phyloP scores from a whole-genome alignment of 2,329 filamentous ascomycete genomes.

The Beauveria sp. region DNA sequence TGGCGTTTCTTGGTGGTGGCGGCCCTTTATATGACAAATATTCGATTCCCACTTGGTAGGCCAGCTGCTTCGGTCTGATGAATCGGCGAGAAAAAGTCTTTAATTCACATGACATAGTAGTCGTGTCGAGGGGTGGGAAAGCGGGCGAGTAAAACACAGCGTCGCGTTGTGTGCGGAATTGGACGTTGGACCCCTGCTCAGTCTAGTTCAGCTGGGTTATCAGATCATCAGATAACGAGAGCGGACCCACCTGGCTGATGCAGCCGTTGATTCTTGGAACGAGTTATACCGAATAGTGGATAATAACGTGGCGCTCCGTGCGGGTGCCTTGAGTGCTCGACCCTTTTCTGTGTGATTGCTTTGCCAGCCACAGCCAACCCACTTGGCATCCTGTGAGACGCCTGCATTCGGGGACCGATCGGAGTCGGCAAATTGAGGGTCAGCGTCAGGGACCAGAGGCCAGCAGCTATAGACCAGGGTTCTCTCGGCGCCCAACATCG shows the following conservation, averaged over 20 bases:
- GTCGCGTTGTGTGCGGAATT: neutral
- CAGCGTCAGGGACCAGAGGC: neutral
- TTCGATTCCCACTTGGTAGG: neutral
- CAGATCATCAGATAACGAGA: constrained; percentile 12
- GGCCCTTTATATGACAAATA: neutral
- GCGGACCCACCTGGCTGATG: neutral
- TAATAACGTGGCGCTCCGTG: too few relatives aligned
- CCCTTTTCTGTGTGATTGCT: neutral
- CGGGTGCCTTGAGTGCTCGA: too few relatives aligned
- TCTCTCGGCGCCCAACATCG: neutral
- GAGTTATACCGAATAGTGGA: too few relatives aligned
- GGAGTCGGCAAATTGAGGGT: constrained; percentile 10
- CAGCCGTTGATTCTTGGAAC: neutral
- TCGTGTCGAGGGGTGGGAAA: neutral
- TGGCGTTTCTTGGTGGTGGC: neutral
- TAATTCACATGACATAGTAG: neutral
- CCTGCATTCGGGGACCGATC: neutral
- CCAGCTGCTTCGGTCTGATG: neutral
- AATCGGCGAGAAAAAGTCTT: neutral
- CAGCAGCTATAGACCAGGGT: neutral
- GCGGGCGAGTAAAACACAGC: neutral
- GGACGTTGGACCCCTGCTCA: neutral
- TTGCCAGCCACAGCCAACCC: neutral
- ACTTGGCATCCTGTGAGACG: neutral
- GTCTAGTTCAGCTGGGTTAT: constrained; percentile 5